Evolutionary conservation across 176 grass and related monocot genomes (phyloP).

Genomic region (Otatea glauca): DNA sequence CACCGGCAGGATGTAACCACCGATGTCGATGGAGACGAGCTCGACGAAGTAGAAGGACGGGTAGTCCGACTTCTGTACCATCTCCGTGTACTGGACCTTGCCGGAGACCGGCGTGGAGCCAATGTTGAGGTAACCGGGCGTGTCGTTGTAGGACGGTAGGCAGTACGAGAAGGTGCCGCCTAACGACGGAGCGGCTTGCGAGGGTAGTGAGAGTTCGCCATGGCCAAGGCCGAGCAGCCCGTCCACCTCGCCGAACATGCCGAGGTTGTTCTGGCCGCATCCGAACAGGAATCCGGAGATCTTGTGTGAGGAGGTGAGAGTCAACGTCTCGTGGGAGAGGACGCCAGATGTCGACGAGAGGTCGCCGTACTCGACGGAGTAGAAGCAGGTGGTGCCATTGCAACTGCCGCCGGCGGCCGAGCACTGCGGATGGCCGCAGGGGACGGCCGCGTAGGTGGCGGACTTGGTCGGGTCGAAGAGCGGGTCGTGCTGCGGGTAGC

Average conservation of each 20-base stretch:
- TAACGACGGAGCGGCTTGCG: too few species aligned
- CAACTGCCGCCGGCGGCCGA: background rate
- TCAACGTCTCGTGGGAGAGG: conserved; percentile 49
- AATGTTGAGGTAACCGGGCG: too few species aligned
- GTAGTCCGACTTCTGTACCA: too few species aligned
- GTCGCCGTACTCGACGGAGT: conserved; percentile 54
- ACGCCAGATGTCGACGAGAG: conserved; percentile 50
- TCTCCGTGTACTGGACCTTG: too few species aligned
- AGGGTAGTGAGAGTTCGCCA: conserved; percentile 58
- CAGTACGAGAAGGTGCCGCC: too few species aligned
- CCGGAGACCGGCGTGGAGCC: too few species aligned
- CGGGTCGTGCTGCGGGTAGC: conserved; percentile 60
- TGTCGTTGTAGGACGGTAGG: too few species aligned
- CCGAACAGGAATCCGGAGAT: conserved; percentile 71
- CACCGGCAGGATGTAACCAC: conserved; percentile 52
- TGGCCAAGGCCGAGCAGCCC: conserved; percentile 73
- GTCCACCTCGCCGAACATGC: conserved; percentile 46
- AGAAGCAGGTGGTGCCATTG: conserved; percentile 42
- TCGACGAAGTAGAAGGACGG: too few species aligned
- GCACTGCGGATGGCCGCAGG: conserved; percentile 39
- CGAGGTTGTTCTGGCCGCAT: conserved; percentile 48
- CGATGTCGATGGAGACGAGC: conserved; percentile 63
- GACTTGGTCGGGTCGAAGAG: conserved; percentile 68
- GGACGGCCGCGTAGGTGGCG: conserved; percentile 43
- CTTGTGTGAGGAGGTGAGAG: conserved; percentile 12